Evolutionary conservation across 345 rosid genomes (phyloP).

Genomic region (Eutrema yunnanense): DNA sequence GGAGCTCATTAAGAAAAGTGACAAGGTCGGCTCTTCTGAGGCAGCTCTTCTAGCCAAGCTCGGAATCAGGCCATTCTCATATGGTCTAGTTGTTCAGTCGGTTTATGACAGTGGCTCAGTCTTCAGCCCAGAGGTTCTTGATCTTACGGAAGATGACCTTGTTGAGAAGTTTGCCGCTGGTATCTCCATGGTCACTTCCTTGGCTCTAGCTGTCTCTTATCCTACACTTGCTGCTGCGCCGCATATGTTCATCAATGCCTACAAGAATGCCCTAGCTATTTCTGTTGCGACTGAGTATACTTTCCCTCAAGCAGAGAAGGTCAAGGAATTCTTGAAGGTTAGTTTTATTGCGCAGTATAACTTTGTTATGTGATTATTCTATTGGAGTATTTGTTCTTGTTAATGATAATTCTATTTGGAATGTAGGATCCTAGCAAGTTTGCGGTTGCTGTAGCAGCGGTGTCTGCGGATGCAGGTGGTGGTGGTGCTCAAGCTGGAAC

Average conservation of each 20-base stretch:
- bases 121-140: slow-evolving; percentile 89
- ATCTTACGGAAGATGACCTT: slow-evolving; percentile 79
- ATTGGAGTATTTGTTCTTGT: too few species aligned
- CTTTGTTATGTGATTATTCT: too few species aligned
- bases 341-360: neutral
- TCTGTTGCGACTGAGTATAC: slow-evolving; percentile 78
- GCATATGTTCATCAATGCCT: slow-evolving; percentile 65
- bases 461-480: slow-evolving; percentile 26
- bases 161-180: slow-evolving; percentile 70
- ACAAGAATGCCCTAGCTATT: slow-evolving; percentile 77
- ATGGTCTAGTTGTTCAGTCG: slow-evolving; percentile 66
- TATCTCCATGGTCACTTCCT: slow-evolving; percentile 79
- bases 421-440: slow-evolving; percentile 37
- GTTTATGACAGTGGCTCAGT: slow-evolving; percentile 89
- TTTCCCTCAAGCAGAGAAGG: slow-evolving; percentile 82
- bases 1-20: slow-evolving; percentile 73
- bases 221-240: slow-evolving; percentile 76
- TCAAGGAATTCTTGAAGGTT: slow-evolving; percentile 84
- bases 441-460: slow-evolving; percentile 25
- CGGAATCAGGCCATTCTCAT: slow-evolving; percentile 71
- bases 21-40: slow-evolving; percentile 79
- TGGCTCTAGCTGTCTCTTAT: slow-evolving; percentile 67
- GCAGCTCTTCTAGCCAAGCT: slow-evolving; percentile 75
- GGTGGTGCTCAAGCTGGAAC: slow-evolving; percentile 23
- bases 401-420: neutral